Conservation (phyloP, 2,329 filamentous ascomycete species). For the Talaromyces pinophilus region DNA sequence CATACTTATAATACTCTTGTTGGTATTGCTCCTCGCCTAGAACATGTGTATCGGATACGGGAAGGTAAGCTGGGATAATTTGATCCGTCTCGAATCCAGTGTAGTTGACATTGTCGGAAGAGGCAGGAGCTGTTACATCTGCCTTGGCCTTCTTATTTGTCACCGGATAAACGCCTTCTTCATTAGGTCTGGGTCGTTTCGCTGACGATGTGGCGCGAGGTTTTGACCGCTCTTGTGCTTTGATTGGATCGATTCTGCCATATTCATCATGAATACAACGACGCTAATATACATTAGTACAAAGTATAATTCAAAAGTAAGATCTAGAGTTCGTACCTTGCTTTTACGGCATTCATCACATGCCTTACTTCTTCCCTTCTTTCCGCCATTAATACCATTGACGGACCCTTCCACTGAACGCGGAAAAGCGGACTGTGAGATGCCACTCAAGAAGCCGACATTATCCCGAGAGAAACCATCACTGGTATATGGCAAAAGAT, state of each 20-base stretch:
- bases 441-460: conserved; percentile 32
- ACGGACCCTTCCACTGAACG: conserved; percentile 36
- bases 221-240: conserved; percentile 62
- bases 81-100: conserved; percentile 26
- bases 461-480: conserved; percentile 29
- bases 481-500: conserved; percentile 31
- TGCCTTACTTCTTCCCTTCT: conserved; percentile 63
- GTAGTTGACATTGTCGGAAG: conserved; percentile 29
- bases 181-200: conserved; percentile 55
- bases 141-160: conserved; percentile 40
- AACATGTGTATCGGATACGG: conserved; percentile 23
- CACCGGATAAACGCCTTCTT: conserved; percentile 35
- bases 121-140: conserved; percentile 35
- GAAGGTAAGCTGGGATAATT: conserved; percentile 24
- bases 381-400: conserved; percentile 44
- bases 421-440: conserved; percentile 31
- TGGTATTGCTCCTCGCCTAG: conserved; percentile 21
- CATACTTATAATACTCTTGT: conserved; percentile 8
- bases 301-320: background rate
- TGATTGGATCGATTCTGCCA: conserved; percentile 64
- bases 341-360: conserved; percentile 68
- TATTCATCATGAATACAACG: conserved; percentile 68
- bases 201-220: conserved; percentile 59
- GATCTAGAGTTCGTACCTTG: conserved; percentile 54
- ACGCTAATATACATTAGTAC: conserved; percentile 49